Evolutionary conservation across 2,329 filamentous ascomycete genomes (phyloP).

Genomic region (Aspergillus tamarii): DNA sequence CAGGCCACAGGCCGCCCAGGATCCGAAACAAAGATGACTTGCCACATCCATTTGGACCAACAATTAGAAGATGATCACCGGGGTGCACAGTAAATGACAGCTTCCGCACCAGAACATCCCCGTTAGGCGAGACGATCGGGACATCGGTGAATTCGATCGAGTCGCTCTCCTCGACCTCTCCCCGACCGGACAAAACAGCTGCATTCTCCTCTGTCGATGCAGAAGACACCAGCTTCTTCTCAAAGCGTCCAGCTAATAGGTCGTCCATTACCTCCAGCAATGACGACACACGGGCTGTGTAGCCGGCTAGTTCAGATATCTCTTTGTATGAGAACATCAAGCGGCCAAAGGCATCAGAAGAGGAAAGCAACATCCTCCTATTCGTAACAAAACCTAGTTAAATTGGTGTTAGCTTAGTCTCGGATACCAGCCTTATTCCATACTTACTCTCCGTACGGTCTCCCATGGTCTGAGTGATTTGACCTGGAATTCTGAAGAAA

Average conservation of each 20-base stretch:
- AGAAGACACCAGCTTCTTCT: conserved; percentile 94
- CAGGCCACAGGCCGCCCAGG: conserved; percentile 93
- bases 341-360: conserved; percentile 92
- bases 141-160: conserved; percentile 86
- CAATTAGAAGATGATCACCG: conserved; percentile 89
- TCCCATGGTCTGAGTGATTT: conserved; percentile 55
- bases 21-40: conserved; percentile 97
- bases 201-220: conserved; percentile 81
- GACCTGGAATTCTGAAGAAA: conserved; percentile 87
- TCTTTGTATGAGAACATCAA: conserved; percentile 99
- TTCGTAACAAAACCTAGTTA: conserved; percentile 82
- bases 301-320: conserved; percentile 91
- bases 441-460: conserved; percentile 61
- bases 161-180: conserved; percentile 77
- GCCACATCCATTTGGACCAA: conserved; percentile 95
- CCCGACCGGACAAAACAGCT: conserved; percentile 78
- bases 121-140: conserved; percentile 95
- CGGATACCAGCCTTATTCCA: too few relatives aligned
- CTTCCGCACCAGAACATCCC: conserved; percentile 83
- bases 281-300: conserved; percentile 88
- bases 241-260: conserved; percentile 83
- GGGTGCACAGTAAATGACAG: conserved; percentile 85
- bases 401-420: not conserved
- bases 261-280: conserved; percentile 94
- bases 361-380: conserved; percentile 84